phyloP scores from a whole-genome alignment of 164 flowering plant genomes.

The Dillenia turbinata region DNA sequence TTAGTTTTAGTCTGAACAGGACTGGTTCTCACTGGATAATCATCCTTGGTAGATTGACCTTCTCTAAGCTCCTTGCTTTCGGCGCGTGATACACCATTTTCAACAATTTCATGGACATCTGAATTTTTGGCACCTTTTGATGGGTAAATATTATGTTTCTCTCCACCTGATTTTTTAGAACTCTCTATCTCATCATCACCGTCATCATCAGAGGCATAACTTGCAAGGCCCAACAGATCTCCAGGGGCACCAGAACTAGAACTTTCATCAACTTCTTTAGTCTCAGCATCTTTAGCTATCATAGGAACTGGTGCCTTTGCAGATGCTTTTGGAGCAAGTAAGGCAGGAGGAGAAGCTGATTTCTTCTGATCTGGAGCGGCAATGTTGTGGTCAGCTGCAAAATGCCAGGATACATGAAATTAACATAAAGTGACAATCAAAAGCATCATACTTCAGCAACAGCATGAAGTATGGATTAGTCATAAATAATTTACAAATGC shows the following conservation, averaged over 20 bases:
- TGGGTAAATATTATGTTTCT: slow-evolving; percentile 14
- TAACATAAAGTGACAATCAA: neutral
- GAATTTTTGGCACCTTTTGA: slow-evolving; percentile 16
- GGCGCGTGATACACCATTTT: slow-evolving; percentile 26
- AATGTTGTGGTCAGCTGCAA: slow-evolving; percentile 15
- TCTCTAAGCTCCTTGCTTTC: slow-evolving; percentile 14
- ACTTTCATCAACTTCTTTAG: slow-evolving; percentile 34
- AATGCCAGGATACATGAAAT: neutral
- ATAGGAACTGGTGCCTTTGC: slow-evolving; percentile 55
- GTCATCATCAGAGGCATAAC: slow-evolving; percentile 84
- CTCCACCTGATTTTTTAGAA: slow-evolving; percentile 17
- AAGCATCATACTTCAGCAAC: neutral
- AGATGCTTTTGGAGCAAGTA: slow-evolving; percentile 42
- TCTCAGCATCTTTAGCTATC: slow-evolving; percentile 34
- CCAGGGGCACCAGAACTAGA: slow-evolving; percentile 54
- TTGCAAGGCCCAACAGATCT: slow-evolving; percentile 78
- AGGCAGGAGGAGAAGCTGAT: slow-evolving; percentile 30
- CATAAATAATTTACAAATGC: no score
- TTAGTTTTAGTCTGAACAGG: slow-evolving; percentile 9
- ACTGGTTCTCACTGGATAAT: slow-evolving; percentile 9
- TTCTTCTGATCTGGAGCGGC: slow-evolving; percentile 21
- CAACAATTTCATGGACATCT: slow-evolving; percentile 15
- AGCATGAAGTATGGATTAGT: neutral
- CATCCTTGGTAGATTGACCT: slow-evolving; percentile 9
- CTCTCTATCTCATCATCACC: slow-evolving; percentile 43